Percentiles rank a stretch among this genome's conserved stretches.
These are phyloP conservation scores for Delonix regia DNA, from an alignment of 306 rosid genomes.

Conservation along the genomic window DNA sequence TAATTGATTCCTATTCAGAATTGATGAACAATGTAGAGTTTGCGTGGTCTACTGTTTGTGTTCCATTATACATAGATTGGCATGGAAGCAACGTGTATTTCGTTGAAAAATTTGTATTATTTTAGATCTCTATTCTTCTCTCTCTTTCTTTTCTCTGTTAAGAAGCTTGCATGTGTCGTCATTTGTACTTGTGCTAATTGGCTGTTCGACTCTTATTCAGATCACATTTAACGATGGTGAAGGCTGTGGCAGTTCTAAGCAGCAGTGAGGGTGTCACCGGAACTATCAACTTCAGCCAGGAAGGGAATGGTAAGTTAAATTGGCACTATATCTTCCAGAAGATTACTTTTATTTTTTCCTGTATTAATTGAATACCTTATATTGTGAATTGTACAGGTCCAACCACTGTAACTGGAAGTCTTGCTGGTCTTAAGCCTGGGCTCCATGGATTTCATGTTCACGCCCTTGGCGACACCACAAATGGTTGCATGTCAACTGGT, in stretches of 20 bases:
- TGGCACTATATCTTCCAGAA: not conserved
- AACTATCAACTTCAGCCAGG: slow-evolving; percentile 68
- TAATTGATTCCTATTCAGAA: not conserved
- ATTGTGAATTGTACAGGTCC: slow-evolving; percentile 53
- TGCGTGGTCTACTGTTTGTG: not conserved
- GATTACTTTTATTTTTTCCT: not conserved
- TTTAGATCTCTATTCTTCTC: not conserved
- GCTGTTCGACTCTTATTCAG: slow-evolving; percentile 47
- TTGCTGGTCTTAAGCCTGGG: slow-evolving; percentile 86
- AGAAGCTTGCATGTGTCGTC: not conserved
- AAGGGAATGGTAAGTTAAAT: slow-evolving; percentile 66
- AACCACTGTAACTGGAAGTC: slow-evolving; percentile 77
- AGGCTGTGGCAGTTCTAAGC: slow-evolving; percentile 88
- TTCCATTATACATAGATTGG: not conserved
- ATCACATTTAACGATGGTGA: slow-evolving; percentile 86
- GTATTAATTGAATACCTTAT: slow-evolving; percentile 16
- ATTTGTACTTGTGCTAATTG: slow-evolving; percentile 27
- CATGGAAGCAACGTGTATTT: not conserved
- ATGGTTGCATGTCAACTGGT: slow-evolving; percentile 99
- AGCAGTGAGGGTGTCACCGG: slow-evolving; percentile 72
- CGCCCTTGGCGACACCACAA: slow-evolving; percentile 95
- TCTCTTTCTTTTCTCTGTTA: not conserved
- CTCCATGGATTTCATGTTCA: slow-evolving; percentile 97
- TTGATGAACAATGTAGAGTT: not conserved
- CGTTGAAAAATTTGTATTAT: not conserved